These are phyloP conservation scores for Ceratobasidium sp. DNA, from an alignment of 1,284 basidiomycete species.

Conservation along the genomic window DNA sequence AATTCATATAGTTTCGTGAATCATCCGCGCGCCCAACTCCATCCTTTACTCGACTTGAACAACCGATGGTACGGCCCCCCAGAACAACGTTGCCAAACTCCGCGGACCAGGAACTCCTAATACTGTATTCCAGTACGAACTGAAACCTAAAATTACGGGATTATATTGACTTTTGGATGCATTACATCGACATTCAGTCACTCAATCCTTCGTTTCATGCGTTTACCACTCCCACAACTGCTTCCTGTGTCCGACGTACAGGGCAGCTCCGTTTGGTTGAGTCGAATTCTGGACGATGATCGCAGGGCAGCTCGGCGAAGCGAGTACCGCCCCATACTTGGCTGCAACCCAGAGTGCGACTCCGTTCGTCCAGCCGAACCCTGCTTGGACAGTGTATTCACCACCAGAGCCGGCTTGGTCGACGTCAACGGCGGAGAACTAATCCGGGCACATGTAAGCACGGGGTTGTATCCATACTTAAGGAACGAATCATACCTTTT, in stretches of 20 bases:
- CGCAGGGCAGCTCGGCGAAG: conserved; percentile 68
- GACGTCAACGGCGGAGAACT: conserved; percentile 61
- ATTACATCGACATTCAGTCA: not conserved
- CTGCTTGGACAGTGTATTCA: conserved; percentile 82
- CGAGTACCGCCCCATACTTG: conserved; percentile 69
- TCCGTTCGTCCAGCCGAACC: conserved; percentile 93
- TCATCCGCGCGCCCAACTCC: too few species aligned
- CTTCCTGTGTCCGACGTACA: conserved; percentile 32
- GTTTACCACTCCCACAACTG: conserved; percentile 1
- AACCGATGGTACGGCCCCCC: too few species aligned
- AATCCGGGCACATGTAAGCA: not conserved
- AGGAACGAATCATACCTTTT: conserved; percentile 73
- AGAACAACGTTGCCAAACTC: too few species aligned
- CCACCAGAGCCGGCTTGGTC: conserved; percentile 85
- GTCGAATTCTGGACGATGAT: conserved; percentile 46
- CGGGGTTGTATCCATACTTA: not conserved
- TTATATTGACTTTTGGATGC: not conserved
- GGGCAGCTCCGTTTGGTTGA: conserved; percentile 42
- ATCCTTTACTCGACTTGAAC: too few species aligned
- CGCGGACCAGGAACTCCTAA: too few species aligned
- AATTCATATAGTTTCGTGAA: too few species aligned
- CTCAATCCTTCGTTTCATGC: not conserved
- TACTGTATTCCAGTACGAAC: too few species aligned
- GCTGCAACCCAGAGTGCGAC: conserved; percentile 77
- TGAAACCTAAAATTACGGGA: too few species aligned